Evolutionary conservation across 176 grass and related monocot genomes (phyloP), one percentile per base, ranked within the genome.

Genomic region (Stipa capillata): DNA sequence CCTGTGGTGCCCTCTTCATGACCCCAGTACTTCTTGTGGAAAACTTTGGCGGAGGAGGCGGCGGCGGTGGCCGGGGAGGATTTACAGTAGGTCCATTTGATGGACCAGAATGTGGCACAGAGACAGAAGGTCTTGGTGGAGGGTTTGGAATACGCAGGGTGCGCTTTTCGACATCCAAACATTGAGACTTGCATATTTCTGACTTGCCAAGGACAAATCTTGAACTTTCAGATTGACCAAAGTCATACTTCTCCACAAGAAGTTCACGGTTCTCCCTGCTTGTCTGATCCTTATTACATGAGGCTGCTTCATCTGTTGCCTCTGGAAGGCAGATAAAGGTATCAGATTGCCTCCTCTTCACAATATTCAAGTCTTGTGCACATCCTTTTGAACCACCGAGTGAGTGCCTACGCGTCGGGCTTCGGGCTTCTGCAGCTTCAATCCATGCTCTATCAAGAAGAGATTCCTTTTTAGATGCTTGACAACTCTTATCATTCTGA

Each of bases 1-100:
- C 96, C 69, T 99, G 96, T 10, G 96, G 96, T 49, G 92, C 96
- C 76, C 96, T 88, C 85, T 95, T 93, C 96, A 99, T 92, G 61
- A 95, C 63, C 40, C 96, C 96, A 20, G 48, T 86, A 69, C 79
- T 87, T 73, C 71, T 91, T 47, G 79, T 79, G 33, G 90, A 87
- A 81, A 94, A 89, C 65, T 95, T 95, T 1, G 88, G 92, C 29
- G 83, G 92, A 27, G 96, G 90, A 0, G 96, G 96, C 0, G 96
- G 96, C 0, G 96, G 96, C 0, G 92, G 96, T 18, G 96, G 96
- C 17, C 85, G 90, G 0, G 84, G 87, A 1, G 92, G 89, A 48
- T 85, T 89, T 37, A 70, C 72, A 54, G 76, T 67, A 3, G 69
- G 83, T 65, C 78, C 88, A 79, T 83, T 88, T 77, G 85, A 88